Evolutionary conservation across 1,284 basidiomycete species (phyloP).

Genomic region (Takashimella tepidaria): DNA sequence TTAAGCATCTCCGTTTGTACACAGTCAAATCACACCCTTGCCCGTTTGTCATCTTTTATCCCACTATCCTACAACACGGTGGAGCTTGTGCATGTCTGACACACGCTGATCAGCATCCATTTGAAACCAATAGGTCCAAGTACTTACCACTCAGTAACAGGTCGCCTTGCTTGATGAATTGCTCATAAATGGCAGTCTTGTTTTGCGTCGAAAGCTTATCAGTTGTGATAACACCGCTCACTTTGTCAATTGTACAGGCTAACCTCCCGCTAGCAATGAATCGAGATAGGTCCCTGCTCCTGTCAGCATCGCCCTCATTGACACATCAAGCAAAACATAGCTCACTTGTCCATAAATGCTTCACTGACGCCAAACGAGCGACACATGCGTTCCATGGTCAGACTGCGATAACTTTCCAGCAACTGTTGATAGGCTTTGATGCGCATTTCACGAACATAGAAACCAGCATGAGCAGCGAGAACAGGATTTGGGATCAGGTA

Average conservation of each 20-base stretch:
- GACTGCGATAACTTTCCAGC: slow-evolving; percentile 81
- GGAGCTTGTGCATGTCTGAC: slow-evolving; percentile 47
- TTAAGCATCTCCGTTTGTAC: no score
- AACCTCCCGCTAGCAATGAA: slow-evolving; percentile 90
- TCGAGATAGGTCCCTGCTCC: slow-evolving; percentile 78
- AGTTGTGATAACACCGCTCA: slow-evolving; percentile 90
- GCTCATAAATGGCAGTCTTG: slow-evolving; percentile 88
- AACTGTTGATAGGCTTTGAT: slow-evolving; percentile 91
- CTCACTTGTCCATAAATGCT: slow-evolving; percentile 79
- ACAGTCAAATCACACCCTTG: no score
- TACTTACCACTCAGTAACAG: slow-evolving; percentile 65
- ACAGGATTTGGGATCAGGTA: slow-evolving; percentile 81
- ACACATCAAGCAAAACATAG: slow-evolving; percentile 11
- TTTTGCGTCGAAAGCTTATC: slow-evolving; percentile 66
- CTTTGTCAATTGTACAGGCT: slow-evolving; percentile 90
- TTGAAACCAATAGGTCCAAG: no score
- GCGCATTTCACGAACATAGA: slow-evolving; percentile 93
- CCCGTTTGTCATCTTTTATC: no score
- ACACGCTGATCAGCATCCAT: background rate
- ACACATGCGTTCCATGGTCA: slow-evolving; percentile 82
- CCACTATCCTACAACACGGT: slow-evolving; percentile 46
- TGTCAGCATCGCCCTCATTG: no score
- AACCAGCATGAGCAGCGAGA: slow-evolving; percentile 79
- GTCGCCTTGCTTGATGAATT: slow-evolving; percentile 82
- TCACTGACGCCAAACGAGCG: slow-evolving; percentile 85